These are phyloP conservation scores for Lachancea sp. DNA, from an alignment of 805 yeast genomes.

Conservation along the genomic window DNA sequence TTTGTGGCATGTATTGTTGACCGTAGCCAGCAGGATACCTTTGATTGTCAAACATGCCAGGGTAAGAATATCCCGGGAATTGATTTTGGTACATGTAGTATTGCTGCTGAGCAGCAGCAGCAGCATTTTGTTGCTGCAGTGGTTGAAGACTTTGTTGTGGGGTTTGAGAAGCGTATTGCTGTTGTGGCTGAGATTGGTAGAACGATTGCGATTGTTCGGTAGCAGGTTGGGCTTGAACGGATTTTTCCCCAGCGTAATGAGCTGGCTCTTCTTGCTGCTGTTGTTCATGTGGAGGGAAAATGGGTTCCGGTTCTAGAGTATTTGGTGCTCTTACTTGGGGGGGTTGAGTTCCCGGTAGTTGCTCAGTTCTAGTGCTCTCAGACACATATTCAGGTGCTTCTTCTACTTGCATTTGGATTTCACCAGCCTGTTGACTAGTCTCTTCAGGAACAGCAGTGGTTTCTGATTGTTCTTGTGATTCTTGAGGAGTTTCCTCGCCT, in stretches of 20 bases:
- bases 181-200: conserved; percentile 21
- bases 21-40: conserved; percentile 22
- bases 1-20: conserved; percentile 25
- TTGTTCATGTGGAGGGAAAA: conserved; percentile 22
- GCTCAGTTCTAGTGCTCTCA: conserved; percentile 8
- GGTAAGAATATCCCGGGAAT: conserved; percentile 34
- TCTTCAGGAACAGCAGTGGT: conserved; percentile 12
- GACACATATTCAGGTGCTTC: conserved; percentile 4
- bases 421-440: conserved; percentile 1
- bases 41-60: conserved; percentile 34
- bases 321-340: conserved; percentile 9
- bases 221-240: conserved; percentile 11
- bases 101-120: conserved; percentile 30
- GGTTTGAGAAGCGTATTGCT: conserved; percentile 22
- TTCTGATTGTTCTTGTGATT: conserved; percentile 10
- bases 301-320: conserved; percentile 4
- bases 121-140: conserved; percentile 23
- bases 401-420: not conserved
- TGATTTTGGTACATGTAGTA: conserved; percentile 35
- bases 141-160: conserved; percentile 26
- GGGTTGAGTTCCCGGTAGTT: conserved; percentile 8
- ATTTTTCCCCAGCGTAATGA: conserved; percentile 10
- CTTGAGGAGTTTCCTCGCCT: conserved; percentile 11
- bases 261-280: conserved; percentile 33
- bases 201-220: conserved; percentile 21